Evolutionary conservation across 2,329 filamentous ascomycete species (phyloP).

Genomic region (Trichoderma sp.): DNA sequence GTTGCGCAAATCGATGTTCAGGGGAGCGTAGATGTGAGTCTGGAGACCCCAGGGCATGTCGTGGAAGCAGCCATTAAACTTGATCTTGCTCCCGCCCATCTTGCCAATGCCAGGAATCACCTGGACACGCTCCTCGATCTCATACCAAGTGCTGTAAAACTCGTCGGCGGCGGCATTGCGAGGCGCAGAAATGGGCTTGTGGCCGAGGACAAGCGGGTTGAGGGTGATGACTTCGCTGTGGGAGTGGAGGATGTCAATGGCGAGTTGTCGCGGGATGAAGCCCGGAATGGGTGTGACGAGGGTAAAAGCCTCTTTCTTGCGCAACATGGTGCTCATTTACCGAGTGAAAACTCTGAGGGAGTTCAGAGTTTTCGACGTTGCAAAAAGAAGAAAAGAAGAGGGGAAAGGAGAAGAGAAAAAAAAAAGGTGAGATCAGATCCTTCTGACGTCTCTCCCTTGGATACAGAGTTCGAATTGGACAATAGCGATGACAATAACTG

Average conservation of each 20-base stretch:
- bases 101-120: slow-evolving; percentile 64
- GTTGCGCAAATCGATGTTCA: slow-evolving; percentile 64
- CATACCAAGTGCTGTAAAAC: slow-evolving; percentile 72
- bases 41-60: slow-evolving; percentile 70
- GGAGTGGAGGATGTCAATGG: slow-evolving; percentile 68
- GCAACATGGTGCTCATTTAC: slow-evolving; percentile 43
- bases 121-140: slow-evolving; percentile 67
- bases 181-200: slow-evolving; percentile 63
- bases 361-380: neutral
- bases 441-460: neutral
- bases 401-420: neutral
- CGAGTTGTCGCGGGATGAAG: slow-evolving; percentile 68
- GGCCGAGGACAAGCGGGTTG: slow-evolving; percentile 64
- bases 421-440: neutral
- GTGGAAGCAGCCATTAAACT: slow-evolving; percentile 70
- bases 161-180: slow-evolving; percentile 67
- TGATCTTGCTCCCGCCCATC: slow-evolving; percentile 62
- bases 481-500: slow-evolving; percentile 1
- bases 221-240: slow-evolving; percentile 69
- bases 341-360: neutral
- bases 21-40: slow-evolving; percentile 67
- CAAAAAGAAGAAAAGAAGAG: neutral
- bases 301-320: slow-evolving; percentile 64
- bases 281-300: slow-evolving; percentile 67
- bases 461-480: neutral